Conservation (phyloP, 2,329 filamentous ascomycete species). For the Penicillium brasilianum region DNA sequence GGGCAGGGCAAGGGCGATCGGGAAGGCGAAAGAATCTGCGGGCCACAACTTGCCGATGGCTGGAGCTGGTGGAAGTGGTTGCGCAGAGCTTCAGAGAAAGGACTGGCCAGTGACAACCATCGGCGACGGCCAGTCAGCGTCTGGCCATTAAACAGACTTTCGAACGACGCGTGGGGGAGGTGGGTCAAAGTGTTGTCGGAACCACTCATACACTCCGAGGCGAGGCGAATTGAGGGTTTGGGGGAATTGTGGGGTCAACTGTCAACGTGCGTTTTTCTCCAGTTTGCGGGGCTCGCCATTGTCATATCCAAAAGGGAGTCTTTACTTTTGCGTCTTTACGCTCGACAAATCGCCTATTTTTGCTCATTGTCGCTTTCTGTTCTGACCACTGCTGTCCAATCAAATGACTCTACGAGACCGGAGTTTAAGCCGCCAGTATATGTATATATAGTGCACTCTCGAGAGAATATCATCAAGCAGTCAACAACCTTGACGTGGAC, state of each 20-base stretch:
- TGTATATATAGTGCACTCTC: no score
- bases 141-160: not conserved
- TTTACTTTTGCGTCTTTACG: no score
- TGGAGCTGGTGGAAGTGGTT: not conserved
- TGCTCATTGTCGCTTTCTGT: not conserved
- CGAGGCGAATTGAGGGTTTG: no score
- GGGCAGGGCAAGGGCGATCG: not conserved
- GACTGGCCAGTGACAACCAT: not conserved
- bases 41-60: conserved; percentile 17
- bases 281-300: conserved; percentile 4
- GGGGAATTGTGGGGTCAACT: no score
- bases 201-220: no score
- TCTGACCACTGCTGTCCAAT: not conserved
- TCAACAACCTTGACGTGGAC: no score
- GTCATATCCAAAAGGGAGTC: no score
- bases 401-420: not conserved
- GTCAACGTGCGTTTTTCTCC: no score
- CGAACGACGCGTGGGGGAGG: not conserved
- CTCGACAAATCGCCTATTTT: not conserved
- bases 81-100: not conserved
- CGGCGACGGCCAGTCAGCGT: not conserved
- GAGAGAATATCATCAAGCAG: not conserved
- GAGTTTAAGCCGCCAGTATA: not conserved
- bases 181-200: no score
- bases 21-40: conserved; percentile 7